Conservation (phyloP, 2,329 filamentous ascomycete genomes). For the Albophoma yamanashiensis region DNA sequence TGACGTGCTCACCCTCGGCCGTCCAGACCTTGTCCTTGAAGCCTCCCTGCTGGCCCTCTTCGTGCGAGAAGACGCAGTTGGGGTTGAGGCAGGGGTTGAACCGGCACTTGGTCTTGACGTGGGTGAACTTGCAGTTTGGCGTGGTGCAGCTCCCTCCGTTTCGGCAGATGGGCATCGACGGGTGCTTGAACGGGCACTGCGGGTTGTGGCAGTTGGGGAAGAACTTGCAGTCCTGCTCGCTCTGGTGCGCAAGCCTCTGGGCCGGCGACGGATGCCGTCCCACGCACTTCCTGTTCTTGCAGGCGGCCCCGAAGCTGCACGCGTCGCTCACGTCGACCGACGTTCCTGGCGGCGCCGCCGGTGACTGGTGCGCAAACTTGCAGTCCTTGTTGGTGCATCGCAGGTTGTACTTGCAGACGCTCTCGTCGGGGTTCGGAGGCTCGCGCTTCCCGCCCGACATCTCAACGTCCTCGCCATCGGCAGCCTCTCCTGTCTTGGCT, state of each 20-base stretch:
- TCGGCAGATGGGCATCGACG: conserved; percentile 74
- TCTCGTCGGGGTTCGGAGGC: conserved; percentile 49
- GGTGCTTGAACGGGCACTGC: conserved; percentile 81
- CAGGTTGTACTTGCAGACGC: conserved; percentile 81
- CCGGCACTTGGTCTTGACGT: conserved; percentile 74
- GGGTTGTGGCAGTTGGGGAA: conserved; percentile 86
- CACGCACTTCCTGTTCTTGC: conserved; percentile 92
- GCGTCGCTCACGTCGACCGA: conserved; percentile 69
- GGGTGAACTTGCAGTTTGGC: conserved; percentile 79
- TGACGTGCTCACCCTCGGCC: conserved; percentile 61
- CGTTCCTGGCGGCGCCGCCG: conserved; percentile 68
- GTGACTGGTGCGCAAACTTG: conserved; percentile 88
- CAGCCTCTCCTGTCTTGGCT: conserved; percentile 19
- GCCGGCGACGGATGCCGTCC: conserved; percentile 89
- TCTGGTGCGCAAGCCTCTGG: conserved; percentile 64
- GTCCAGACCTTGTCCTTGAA: conserved; percentile 92
- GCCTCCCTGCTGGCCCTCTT: conserved; percentile 75
- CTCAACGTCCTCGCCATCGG: conserved; percentile 51
- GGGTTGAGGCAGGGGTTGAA: conserved; percentile 87
- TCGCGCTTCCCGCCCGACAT: conserved; percentile 44
- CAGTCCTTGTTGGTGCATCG: conserved; percentile 83
- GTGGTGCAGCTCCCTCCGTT: conserved; percentile 84
- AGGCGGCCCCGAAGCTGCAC: conserved; percentile 80
- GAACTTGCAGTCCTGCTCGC: conserved; percentile 81
- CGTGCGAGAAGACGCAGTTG: conserved; percentile 82